A percentile compares a stretch with the other conserved stretches of the same genome.
These are phyloP conservation scores for Geranomyces variabilis DNA, from an alignment of 192 early-diverging fungal genomes.

Conservation along the genomic window DNA sequence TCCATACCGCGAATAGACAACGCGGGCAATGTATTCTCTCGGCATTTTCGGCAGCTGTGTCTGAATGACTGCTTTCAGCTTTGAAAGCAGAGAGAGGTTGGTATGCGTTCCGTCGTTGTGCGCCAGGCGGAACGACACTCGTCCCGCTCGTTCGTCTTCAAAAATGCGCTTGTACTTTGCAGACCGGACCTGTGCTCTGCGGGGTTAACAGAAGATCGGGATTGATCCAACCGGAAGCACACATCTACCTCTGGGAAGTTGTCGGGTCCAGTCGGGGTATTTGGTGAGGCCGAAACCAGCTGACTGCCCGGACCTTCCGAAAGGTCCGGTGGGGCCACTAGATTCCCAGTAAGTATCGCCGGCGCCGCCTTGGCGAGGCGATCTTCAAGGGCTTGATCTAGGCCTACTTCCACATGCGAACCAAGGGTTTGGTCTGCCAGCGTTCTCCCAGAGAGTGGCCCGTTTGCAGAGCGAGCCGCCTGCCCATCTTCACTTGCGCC, in stretches of 20 bases:
- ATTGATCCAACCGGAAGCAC: too few relatives aligned
- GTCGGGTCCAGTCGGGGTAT: neutral
- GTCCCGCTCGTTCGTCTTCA: constrained; percentile 46
- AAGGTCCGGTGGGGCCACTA: constrained; percentile 5
- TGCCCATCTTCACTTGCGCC: neutral
- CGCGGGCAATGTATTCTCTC: constrained; percentile 93
- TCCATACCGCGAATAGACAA: constrained; percentile 86
- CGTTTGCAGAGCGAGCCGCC: neutral
- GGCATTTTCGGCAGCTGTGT: constrained; percentile 99
- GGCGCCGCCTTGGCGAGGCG: neutral
- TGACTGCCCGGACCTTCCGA: neutral
- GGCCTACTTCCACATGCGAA: neutral
- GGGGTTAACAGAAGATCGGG: too few relatives aligned
- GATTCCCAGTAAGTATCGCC: neutral
- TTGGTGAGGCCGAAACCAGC: neutral
- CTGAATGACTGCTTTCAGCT: constrained; percentile 94
- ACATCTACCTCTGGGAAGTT: constrained; percentile 10
- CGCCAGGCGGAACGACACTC: constrained; percentile 65
- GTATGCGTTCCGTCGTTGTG: constrained; percentile 78
- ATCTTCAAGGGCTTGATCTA: neutral
- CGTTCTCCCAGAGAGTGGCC: neutral
- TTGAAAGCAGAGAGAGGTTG: constrained; percentile 87
- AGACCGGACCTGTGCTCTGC: constrained; percentile 14
- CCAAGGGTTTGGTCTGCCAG: constrained; percentile 1
- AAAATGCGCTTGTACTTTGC: constrained; percentile 34